Conservation (phyloP, 495 filamentous ascomycete genomes). For the Trichoderma orchidacearum region DNA sequence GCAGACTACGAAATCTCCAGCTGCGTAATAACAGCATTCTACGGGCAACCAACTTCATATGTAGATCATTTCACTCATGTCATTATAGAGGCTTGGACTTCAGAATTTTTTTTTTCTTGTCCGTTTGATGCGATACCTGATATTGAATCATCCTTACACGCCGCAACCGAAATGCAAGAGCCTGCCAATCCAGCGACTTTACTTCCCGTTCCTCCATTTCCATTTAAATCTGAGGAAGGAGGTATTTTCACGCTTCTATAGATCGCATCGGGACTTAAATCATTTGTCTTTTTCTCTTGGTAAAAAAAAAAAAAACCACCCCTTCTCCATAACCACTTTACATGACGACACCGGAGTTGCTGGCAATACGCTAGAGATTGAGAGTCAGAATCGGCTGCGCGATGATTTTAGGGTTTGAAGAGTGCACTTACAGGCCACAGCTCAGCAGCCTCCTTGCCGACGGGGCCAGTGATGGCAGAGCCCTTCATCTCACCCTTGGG, state of each 20-base stretch:
- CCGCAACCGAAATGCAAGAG: constrained; percentile 26
- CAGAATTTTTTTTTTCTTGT: constrained; percentile 10
- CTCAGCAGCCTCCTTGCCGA: constrained; percentile 99
- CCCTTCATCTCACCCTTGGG: constrained; percentile 99
- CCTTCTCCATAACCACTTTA: constrained; percentile 37
- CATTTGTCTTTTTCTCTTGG: constrained; percentile 7
- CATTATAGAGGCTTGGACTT: neutral
- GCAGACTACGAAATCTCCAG: too few relatives aligned
- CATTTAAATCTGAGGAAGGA: constrained; percentile 11
- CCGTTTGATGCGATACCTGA: constrained; percentile 14
- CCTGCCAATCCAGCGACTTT: constrained; percentile 15
- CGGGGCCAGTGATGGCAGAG: constrained; percentile 95
- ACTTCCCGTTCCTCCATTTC: constrained; percentile 5
- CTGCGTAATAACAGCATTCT: too few relatives aligned
- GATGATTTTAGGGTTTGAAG: neutral
- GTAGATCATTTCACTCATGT: too few relatives aligned
- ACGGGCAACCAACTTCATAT: neutral
- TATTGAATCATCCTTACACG: constrained; percentile 18
- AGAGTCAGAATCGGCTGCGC: neutral
- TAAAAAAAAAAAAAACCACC: neutral
- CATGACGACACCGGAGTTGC: constrained; percentile 99
- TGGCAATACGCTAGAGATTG: constrained; percentile 82
- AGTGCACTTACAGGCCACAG: constrained; percentile 79
- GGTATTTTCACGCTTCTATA: constrained; percentile 2
- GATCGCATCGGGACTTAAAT: constrained; percentile 12